Percentiles rank a stretch among this genome's conserved stretches.
These are phyloP conservation scores for Emericellopsis cladophorae DNA, from an alignment of 2,329 filamentous ascomycete species.

Conservation along the genomic window DNA sequence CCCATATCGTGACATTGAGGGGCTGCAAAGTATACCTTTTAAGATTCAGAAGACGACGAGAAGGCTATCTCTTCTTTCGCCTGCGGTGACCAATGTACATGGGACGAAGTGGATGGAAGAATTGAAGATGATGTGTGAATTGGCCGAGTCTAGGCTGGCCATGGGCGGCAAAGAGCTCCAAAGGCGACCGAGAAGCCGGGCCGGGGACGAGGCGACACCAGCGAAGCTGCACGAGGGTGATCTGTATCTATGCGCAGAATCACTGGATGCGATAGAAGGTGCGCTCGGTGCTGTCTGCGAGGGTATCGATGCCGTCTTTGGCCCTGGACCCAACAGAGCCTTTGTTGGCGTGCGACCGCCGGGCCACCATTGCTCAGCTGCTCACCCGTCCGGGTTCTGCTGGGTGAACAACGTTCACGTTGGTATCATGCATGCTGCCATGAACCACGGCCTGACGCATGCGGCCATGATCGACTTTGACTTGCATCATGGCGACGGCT, in stretches of 20 bases:
- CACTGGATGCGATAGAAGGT: conserved; percentile 76
- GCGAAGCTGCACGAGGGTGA: conserved; percentile 73
- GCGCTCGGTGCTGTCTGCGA: conserved; percentile 89
- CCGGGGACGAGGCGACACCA: conserved; percentile 27
- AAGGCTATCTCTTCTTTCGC: conserved; percentile 56
- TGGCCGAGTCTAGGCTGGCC: conserved; percentile 66
- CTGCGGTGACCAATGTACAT: conserved; percentile 81
- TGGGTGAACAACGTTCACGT: conserved; percentile 99
- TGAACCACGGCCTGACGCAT: conserved; percentile 78
- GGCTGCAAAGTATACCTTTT: conserved; percentile 58
- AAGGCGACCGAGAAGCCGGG: conserved; percentile 48
- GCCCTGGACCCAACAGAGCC: conserved; percentile 54
- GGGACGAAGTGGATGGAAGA: conserved; percentile 91
- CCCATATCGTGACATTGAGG: conserved; percentile 42
- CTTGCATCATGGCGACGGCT: conserved; percentile 89
- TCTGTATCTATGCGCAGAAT: conserved; percentile 80
- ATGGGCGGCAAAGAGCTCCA: conserved; percentile 66
- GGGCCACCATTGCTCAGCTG: conserved; percentile 87
- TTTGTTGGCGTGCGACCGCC: conserved; percentile 91
- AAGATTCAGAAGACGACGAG: conserved; percentile 72
- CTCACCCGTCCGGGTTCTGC: conserved; percentile 88
- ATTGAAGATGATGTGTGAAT: conserved; percentile 70
- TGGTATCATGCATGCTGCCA: conserved; percentile 80
- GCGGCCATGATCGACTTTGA: conserved; percentile 91
- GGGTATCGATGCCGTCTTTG: conserved; percentile 77